Evolutionary conservation across 208 protist genomes (phyloP).

Genomic region (Crithidia mellificae): DNA sequence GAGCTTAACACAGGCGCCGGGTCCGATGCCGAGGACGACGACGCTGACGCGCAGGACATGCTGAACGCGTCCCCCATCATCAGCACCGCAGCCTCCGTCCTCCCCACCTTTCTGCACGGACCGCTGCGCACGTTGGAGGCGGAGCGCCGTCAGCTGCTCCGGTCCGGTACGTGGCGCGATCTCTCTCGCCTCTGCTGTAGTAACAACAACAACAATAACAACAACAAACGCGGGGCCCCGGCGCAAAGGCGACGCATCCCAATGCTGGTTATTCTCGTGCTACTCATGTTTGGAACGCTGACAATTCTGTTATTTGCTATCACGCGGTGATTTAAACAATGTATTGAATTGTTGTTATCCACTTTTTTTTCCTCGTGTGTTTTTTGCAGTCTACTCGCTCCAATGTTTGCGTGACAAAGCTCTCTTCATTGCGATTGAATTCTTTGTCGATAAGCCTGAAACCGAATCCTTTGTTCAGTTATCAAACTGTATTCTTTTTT

Average conservation of each 20-base stretch:
- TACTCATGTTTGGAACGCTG: no score
- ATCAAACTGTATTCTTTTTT: no score
- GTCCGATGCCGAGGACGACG: not conserved
- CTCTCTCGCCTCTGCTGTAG: constrained; percentile 29
- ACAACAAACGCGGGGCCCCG: constrained; percentile 8
- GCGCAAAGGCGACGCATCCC: constrained; percentile 14
- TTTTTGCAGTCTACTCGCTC: no score
- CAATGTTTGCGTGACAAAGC: no score
- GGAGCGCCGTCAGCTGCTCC: constrained; percentile 21
- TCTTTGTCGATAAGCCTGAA: no score
- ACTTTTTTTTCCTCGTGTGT: no score
- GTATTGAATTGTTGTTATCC: no score
- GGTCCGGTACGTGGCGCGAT: constrained; percentile 20
- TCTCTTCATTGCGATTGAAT: no score
- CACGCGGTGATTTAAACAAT: no score
- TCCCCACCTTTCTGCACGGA: constrained; percentile 24
- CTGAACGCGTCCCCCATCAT: constrained; percentile 25
- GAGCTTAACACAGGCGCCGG: no score
- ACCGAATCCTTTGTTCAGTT: no score
- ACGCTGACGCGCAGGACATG: constrained; percentile 7
- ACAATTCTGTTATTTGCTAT: no score
- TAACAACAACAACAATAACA: constrained; percentile 4
- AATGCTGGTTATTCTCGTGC: constrained; percentile 11
- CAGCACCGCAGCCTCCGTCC: constrained; percentile 23
- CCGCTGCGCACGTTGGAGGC: constrained; percentile 20